Conservation (phyloP, 805 yeast genomes). For the Metschnikowia reukaufii region DNA sequence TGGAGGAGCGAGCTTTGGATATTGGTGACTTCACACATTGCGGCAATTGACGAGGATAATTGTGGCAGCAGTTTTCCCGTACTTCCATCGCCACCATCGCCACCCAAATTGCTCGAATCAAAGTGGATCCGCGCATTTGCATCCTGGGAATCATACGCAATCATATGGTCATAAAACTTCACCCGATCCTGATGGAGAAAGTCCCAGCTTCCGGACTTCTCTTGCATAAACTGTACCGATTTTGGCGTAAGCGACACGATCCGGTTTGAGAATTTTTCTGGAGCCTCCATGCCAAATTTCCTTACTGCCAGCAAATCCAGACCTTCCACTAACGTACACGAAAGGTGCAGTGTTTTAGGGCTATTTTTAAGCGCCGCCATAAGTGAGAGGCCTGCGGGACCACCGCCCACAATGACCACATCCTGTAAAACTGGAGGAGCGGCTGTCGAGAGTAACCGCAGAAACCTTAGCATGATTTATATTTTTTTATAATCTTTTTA, state of each 20-base stretch:
- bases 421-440: slow-evolving; percentile 43
- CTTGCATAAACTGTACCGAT: slow-evolving; percentile 60
- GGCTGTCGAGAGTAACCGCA: slow-evolving; percentile 13
- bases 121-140: slow-evolving; percentile 65
- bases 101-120: slow-evolving; percentile 52
- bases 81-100: slow-evolving; percentile 8
- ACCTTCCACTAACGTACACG: slow-evolving; percentile 74
- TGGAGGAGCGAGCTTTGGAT: slow-evolving; percentile 71
- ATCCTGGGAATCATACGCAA: slow-evolving; percentile 82
- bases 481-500: background rate
- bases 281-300: slow-evolving; percentile 45
- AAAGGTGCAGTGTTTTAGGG: slow-evolving; percentile 56
- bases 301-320: slow-evolving; percentile 54
- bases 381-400: slow-evolving; percentile 92
- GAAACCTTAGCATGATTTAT: slow-evolving; percentile 9
- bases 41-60: slow-evolving; percentile 46
- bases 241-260: slow-evolving; percentile 86
- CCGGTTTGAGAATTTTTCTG: slow-evolving; percentile 66
- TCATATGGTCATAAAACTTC: slow-evolving; percentile 75
- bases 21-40: slow-evolving; percentile 87
- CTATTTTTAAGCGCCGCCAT: slow-evolving; percentile 78
- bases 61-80: background rate
- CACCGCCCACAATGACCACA: slow-evolving; percentile 90
- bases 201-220: slow-evolving; percentile 73
- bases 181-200: slow-evolving; percentile 67